Evolutionary conservation across 495 filamentous ascomycete species (phyloP).

Genomic region (Aspergillus bridgeri): DNA sequence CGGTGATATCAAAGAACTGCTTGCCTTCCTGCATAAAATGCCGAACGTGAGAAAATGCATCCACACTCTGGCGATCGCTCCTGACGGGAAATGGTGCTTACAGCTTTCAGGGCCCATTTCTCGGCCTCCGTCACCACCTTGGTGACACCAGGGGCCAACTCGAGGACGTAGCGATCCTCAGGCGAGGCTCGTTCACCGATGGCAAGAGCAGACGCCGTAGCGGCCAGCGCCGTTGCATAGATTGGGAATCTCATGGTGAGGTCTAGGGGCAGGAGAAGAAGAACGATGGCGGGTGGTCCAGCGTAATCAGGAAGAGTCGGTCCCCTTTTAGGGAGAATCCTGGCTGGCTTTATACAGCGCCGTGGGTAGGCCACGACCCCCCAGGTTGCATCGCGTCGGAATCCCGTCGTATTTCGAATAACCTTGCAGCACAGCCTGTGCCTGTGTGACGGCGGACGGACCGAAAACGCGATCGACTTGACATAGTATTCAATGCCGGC

Average conservation of each 20-base stretch:
- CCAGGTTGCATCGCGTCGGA: background rate
- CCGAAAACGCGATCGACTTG: no score
- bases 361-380: background rate
- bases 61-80: no score
- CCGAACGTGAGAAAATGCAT: background rate
- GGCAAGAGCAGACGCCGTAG: background rate
- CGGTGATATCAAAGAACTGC: conserved; percentile 3
- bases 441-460: background rate
- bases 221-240: background rate
- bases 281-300: background rate
- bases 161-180: background rate
- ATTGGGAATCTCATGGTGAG: background rate
- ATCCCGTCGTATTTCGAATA: background rate
- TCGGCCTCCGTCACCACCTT: conserved; percentile 1
- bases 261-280: background rate
- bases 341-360: background rate
- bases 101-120: conserved; percentile 2
- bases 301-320: background rate
- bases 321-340: background rate
- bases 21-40: background rate
- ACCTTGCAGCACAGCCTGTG: background rate
- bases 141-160: background rate
- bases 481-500: background rate
- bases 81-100: background rate
- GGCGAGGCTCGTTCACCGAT: background rate